Base-by-base conservation (phyloP, 352 stramenopile species). In the Salisapilia sapeloensis region DNA sequence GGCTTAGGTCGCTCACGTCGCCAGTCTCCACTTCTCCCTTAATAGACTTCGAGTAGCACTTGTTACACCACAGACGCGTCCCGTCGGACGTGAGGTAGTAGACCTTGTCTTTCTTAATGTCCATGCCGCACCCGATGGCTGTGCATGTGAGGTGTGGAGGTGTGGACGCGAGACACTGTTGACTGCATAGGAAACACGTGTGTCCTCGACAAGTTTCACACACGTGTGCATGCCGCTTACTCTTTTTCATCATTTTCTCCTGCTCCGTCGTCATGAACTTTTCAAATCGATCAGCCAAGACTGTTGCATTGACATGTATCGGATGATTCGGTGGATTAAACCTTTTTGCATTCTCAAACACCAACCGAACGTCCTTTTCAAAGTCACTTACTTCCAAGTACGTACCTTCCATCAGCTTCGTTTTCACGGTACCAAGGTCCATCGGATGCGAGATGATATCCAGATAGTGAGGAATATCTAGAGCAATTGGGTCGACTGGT, bases 341-440 rank as follows among this genome's bases (percentile, higher is more conserved):
- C 6, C 48, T 48, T 57, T 85, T 91, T 6, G 81, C 77, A 42
- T 94, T 94, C n/a, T 79, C 45, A 56, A 93, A 93, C 35, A 92
- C 76, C 16, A 92, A 52, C 6, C 67, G 61, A 19, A 94, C 65
- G 44, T 95, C 76, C 4, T 44, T 46, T 12, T 56, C 48, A 38
- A 93, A 87, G 36, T 75, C 76, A 13, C 86, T 50, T 4, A 95
- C 60, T 14, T 74, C 66, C 21, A 92, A 56, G 50, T 96, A 96
- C 12, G 56, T 27, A 4, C 69, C 80, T 34, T 55, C 46, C n/a
- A 77, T 57, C 1, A 97, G 55, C 26, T 83, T 79, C 8, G 56
- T 47, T 17, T 76, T 81, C 14, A 96, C 55, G 0, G 86, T 97
- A 3, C 71, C 69, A 3, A 97, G 46, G 46, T 97, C 90, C 81